Evolutionary conservation across 805 yeast species (phyloP).

Genomic region (Myxozyma kluyveri): DNA sequence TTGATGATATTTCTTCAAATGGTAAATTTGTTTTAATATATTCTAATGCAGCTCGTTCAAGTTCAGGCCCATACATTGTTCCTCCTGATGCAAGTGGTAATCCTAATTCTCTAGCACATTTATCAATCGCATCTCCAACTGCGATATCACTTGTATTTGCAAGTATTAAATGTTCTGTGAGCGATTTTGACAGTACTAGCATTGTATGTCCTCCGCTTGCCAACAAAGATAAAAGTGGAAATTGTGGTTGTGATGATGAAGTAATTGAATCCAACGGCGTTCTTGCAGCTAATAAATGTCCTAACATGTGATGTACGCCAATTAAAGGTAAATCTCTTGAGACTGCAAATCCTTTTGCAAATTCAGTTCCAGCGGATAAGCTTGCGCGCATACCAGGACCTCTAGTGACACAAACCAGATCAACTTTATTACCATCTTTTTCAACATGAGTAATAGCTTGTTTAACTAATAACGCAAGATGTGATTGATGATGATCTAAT

Average conservation of each 20-base stretch:
- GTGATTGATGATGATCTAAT: conserved; percentile 67
- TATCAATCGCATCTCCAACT: conserved; percentile 89
- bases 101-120: conserved; percentile 85
- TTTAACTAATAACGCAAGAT: conserved; percentile 52
- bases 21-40: background rate
- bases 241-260: conserved; percentile 51
- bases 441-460: conserved; percentile 40
- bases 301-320: conserved; percentile 96
- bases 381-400: conserved; percentile 98
- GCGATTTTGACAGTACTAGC: conserved; percentile 63
- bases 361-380: conserved; percentile 72
- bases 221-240: conserved; percentile 69
- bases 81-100: conserved; percentile 49
- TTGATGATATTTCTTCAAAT: background rate
- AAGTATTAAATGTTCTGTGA: conserved; percentile 62
- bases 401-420: conserved; percentile 80
- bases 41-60: conserved; percentile 46
- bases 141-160: conserved; percentile 82
- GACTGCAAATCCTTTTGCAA: conserved; percentile 78
- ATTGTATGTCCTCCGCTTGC: conserved; percentile 95
- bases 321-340: conserved; percentile 76
- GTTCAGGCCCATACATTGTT: conserved; percentile 79
- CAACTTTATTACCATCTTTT: conserved; percentile 46
- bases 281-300: conserved; percentile 73
- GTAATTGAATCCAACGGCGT: conserved; percentile 31